phyloP scores from a whole-genome alignment of 176 grass and related monocot species.

The Lolium multiflorum region DNA sequence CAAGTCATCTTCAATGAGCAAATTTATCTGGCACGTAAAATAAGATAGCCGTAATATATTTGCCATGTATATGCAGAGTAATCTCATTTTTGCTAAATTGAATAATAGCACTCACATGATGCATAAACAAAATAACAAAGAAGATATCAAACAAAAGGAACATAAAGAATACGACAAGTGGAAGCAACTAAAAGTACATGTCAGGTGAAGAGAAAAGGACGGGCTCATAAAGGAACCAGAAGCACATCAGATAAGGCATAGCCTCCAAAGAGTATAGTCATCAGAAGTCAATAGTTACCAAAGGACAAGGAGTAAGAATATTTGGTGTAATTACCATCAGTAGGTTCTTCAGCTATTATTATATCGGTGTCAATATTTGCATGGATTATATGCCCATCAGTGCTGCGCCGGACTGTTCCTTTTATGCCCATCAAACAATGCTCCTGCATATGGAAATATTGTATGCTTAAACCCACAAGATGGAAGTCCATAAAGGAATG shows the following conservation, averaged over 20 bases:
- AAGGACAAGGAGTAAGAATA: slow-evolving; percentile 21
- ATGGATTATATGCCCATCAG: slow-evolving; percentile 85
- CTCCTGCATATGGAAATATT: slow-evolving; percentile 47
- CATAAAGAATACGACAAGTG: neutral
- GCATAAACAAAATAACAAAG: neutral
- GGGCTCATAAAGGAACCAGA: slow-evolving; percentile 7
- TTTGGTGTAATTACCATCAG: slow-evolving; percentile 50
- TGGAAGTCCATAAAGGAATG: neutral
- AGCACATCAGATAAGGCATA: neutral
- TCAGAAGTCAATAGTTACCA: neutral
- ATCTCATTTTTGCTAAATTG: neutral
- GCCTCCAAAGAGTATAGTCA: neutral
- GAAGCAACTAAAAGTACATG: neutral
- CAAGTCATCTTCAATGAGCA: neutral
- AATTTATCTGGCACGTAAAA: neutral
- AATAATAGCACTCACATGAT: neutral
- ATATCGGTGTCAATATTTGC: slow-evolving; percentile 82
- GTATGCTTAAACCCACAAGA: slow-evolving; percentile 6
- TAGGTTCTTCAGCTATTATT: slow-evolving; percentile 72
- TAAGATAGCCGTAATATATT: neutral
- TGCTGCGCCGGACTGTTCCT: slow-evolving; percentile 61
- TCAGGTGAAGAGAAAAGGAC: neutral
- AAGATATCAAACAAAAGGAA: neutral
- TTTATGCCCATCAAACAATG: slow-evolving; percentile 91
- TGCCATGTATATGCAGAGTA: neutral